A percentile compares a stretch with the other conserved stretches of the same genome.
Conservation (phyloP, 23 red algal species). For the Cyanidium caldarium region DNA sequence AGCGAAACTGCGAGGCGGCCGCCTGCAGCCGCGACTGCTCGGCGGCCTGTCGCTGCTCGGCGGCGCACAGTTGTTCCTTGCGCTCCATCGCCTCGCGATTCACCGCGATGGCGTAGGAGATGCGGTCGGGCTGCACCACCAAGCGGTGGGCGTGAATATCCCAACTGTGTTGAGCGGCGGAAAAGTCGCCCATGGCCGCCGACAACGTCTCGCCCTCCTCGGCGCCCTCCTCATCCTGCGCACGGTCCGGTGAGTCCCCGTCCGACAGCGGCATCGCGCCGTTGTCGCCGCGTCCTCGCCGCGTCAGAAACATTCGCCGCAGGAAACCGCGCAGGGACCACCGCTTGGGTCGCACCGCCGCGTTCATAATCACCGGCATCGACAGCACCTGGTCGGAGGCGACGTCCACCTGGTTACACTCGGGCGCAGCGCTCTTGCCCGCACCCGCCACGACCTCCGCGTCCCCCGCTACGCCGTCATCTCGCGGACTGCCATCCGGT, state of each 20-base stretch:
- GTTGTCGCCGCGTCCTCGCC: not conserved
- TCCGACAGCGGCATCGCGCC: not conserved
- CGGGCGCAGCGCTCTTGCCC: too few relatives aligned
- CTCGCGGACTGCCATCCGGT: too few relatives aligned
- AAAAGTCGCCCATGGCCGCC: conserved; percentile 3
- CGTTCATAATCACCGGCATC: conserved; percentile 2
- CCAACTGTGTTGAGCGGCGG: not conserved
- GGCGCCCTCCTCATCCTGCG: not conserved
- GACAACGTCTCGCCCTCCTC: not conserved
- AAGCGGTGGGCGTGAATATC: not conserved
- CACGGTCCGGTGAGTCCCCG: not conserved
- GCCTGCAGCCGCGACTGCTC: not conserved
- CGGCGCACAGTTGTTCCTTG: not conserved
- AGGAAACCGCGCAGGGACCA: not conserved
- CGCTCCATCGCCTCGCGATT: not conserved
- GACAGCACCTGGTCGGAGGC: too few relatives aligned
- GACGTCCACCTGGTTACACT: too few relatives aligned
- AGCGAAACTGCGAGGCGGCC: not conserved
- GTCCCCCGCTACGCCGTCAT: too few relatives aligned
- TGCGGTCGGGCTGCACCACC: not conserved
- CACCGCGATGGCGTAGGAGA: conserved; percentile 5
- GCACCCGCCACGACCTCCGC: too few relatives aligned
- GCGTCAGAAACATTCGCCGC: not conserved
- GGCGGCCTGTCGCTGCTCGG: not conserved
- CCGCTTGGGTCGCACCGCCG: not conserved